Evolutionary conservation across 2,329 filamentous ascomycete species (phyloP), one percentile per base, ranked within the genome.

Genomic region (Ampelomyces quisqualis): DNA sequence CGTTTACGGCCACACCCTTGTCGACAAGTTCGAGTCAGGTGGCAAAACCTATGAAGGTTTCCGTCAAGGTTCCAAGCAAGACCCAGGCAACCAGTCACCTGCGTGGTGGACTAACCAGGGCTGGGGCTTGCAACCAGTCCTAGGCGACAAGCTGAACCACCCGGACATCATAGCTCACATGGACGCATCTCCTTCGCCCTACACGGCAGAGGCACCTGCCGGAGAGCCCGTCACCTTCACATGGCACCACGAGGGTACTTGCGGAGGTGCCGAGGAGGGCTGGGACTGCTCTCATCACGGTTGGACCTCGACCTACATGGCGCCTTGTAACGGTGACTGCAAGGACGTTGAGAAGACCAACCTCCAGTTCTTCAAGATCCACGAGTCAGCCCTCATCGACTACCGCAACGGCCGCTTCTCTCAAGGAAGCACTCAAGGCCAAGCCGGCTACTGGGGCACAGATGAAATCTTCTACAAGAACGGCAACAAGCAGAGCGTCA

Each of bases 221-320:
- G 62, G 62, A 21, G 49, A 51, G 29, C 46, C 58, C 18, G 60
- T 65, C 24, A 63, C 54, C 31, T 63, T 65, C 51, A 44, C 49
- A 29, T 65, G 62, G 62, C 55, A 61, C 44, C 62, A 63, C 42
- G 40, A 52, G 10, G 62, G 62, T 5, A 22, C 40, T 26, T 64
- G 60, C 28, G 51, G 48, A 4, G 35, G 18, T 8, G 52, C 47
- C 13, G 60, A 65, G 36, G 49, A 57, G 24, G 60, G 59, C 31
- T 65, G 62, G 62, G 59, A 63, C 44, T 64, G 60, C 55, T 54
- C 47, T 19, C 62, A 65, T 45, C 62, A 64, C 41, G 60, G 62
- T 34, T 62, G 53, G 52, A 64, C 61, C n/a, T 42, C 60, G 29
- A 62, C 58, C 7, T 66, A 55, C 39, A 48, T 66, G 27, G 62